These are phyloP conservation scores for Crotalaria pallida DNA, from an alignment of 306 rosid genomes.

Conservation along the genomic window DNA sequence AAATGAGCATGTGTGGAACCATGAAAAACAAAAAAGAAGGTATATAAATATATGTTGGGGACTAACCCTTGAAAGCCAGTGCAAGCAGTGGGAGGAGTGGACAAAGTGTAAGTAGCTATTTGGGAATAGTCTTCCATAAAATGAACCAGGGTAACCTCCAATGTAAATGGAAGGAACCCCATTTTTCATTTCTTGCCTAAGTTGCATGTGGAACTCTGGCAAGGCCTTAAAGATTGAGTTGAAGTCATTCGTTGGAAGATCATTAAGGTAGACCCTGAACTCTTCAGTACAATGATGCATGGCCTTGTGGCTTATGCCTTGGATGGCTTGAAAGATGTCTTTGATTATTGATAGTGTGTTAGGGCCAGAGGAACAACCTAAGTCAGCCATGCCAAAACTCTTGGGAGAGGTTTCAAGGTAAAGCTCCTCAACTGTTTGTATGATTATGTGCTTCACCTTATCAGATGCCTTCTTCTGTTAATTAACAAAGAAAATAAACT, in stretches of 20 bases:
- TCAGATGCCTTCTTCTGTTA: constrained; percentile 73
- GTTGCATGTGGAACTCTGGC: constrained; percentile 64
- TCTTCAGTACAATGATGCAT: constrained; percentile 45
- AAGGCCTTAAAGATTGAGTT: constrained; percentile 80
- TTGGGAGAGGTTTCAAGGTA: constrained; percentile 54
- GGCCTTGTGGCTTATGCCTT: constrained; percentile 35
- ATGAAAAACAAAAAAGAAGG: not conserved
- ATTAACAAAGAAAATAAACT: not conserved
- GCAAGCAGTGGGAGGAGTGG: constrained; percentile 72
- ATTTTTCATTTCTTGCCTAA: constrained; percentile 34
- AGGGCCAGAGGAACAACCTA: constrained; percentile 93
- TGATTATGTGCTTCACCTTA: constrained; percentile 71
- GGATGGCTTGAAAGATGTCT: constrained; percentile 64
- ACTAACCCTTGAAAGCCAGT: constrained; percentile 85
- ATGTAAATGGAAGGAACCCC: constrained; percentile 56
- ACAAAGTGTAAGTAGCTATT: constrained; percentile 73
- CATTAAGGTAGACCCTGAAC: constrained; percentile 72
- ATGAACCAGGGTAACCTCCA: constrained; percentile 96
- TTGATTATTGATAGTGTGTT: constrained; percentile 68
- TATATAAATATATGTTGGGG: not conserved
- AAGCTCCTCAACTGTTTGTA: constrained; percentile 53
- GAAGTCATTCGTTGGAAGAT: constrained; percentile 96
- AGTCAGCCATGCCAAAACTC: constrained; percentile 81
- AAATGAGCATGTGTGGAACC: not conserved
- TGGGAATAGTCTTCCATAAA: constrained; percentile 83